Evolutionary conservation across 192 early-diverging fungal genomes (phyloP), one percentile per base, ranked within the genome.

Genomic region (Backusella liffmaniae): DNA sequence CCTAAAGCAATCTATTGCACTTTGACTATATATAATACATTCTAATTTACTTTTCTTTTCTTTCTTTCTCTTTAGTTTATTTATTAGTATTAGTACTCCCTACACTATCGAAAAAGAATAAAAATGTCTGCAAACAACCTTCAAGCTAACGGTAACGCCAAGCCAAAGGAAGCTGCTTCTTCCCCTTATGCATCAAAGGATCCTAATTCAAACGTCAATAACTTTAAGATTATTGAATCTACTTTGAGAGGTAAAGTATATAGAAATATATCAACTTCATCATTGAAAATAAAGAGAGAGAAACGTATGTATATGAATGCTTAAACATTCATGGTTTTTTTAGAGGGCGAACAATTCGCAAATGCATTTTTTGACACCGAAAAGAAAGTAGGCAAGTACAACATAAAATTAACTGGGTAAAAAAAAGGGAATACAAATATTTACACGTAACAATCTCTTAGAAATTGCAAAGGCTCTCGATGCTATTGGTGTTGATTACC

Each of bases 381-480:
- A 77, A 97, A 95, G 89, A 99, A 99, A 88, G 92, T 99, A 74
- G 68, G 68, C 36, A 70, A 70, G 37, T 23, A 70, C 1, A 36
- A 42, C 5, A 49, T 49, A 29, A 21, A 26, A 70, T 23, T 4
- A 56, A 56, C 5, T 26, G 26, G 26, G 21, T 23, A 56, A 56
- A 56, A 26, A 23, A 29, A 23, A 29, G 23, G 23, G 23, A 29
- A 29, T 2, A 62, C 42, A 29, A 12, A 62, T 29, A 62, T 29
- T 62, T 29, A 62, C 56, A 62, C 23, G 10, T 13, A 4, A 9
- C 1, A 1, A 23, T 44, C 26, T 15, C 37, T 70, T 70, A 70
- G 95, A 96, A 79, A 98, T 99, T 72, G 98, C 98, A 78, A 97
- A 95, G 89, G 96, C 96, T n/a, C 90, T 99, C 23, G 98, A 99